phyloP scores from a whole-genome alignment of 345 rosid species.

The Orychophragmus violaceus region DNA sequence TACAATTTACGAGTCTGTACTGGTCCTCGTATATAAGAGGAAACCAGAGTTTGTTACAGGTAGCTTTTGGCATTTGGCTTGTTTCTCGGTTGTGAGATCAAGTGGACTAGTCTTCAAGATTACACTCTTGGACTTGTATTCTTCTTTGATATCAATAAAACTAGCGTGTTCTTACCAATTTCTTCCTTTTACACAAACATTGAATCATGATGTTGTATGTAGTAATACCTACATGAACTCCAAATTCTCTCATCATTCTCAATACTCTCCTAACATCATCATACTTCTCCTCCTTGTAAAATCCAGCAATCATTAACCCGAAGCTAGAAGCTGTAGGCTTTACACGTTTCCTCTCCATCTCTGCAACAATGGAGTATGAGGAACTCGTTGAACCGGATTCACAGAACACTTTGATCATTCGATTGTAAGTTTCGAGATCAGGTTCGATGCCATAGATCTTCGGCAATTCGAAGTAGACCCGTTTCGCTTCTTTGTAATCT shows the following conservation, averaged over 20 bases:
- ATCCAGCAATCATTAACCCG: constrained; percentile 50
- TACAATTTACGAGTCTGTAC: no score
- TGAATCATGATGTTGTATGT: constrained; percentile 56
- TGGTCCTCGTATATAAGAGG: no score
- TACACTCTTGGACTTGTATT: no score
- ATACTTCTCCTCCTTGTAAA: constrained; percentile 60
- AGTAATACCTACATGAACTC: constrained; percentile 37
- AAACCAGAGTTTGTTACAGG: no score
- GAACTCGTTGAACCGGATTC: constrained; percentile 58
- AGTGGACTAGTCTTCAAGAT: no score
- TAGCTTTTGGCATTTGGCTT: no score
- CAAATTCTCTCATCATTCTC: constrained; percentile 50
- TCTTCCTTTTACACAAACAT: constrained; percentile 61
- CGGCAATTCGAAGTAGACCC: constrained; percentile 59
- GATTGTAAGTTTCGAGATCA: constrained; percentile 55
- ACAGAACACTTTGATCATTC: constrained; percentile 49
- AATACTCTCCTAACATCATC: constrained; percentile 68
- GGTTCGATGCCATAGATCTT: constrained; percentile 42
- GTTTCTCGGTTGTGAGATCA: no score
- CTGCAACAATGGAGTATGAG: constrained; percentile 52
- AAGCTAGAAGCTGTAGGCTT: constrained; percentile 52
- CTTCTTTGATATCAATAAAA: no score
- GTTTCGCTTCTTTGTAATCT: constrained; percentile 46
- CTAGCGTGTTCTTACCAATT: no score
- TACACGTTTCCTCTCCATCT: constrained; percentile 63